Percentiles rank a stretch among this genome's conserved stretches.
Conservation (phyloP, 2,329 filamentous ascomycete species). For the Sarocladium brachiariae region DNA sequence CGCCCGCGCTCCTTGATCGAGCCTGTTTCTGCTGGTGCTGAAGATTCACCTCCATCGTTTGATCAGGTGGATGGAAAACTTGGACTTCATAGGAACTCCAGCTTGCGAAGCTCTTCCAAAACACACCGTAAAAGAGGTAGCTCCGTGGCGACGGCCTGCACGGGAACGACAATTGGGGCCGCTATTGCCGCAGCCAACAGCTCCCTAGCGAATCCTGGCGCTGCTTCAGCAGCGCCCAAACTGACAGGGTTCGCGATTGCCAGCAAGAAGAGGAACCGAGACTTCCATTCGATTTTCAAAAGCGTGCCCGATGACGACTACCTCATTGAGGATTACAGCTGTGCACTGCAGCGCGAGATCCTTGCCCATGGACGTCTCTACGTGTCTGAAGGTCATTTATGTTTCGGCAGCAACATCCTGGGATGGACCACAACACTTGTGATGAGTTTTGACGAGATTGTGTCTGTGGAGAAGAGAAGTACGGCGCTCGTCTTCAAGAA, state of each 20-base stretch:
- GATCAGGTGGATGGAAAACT: conserved; percentile 57
- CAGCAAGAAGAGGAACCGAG: conserved; percentile 89
- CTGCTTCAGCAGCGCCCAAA: conserved; percentile 57
- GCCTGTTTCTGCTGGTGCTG: conserved; percentile 42
- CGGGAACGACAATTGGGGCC: conserved; percentile 49
- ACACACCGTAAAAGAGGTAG: conserved; percentile 73
- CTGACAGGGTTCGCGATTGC: conserved; percentile 94
- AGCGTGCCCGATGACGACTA: conserved; percentile 98
- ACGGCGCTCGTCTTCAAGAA: conserved; percentile 96
- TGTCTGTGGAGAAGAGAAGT: conserved; percentile 93
- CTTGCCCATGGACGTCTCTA: conserved; percentile 89
- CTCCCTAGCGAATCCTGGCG: conserved; percentile 58
- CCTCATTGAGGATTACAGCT: conserved; percentile 97
- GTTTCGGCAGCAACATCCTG: conserved; percentile 98
- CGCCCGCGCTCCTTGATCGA: conserved; percentile 47
- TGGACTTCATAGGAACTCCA: conserved; percentile 57
- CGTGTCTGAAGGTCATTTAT: conserved; percentile 93
- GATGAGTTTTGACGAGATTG: conserved; percentile 96
- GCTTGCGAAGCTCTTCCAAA: conserved; percentile 56
- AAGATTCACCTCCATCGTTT: conserved; percentile 37
- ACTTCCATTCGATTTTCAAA: conserved; percentile 90
- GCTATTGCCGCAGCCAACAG: conserved; percentile 64
- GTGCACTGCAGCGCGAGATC: conserved; percentile 91
- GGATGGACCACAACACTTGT: conserved; percentile 97
- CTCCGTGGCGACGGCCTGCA: conserved; percentile 60